Base-by-base conservation (phyloP, 164 flowering plant genomes). In the Malania oleifera region DNA sequence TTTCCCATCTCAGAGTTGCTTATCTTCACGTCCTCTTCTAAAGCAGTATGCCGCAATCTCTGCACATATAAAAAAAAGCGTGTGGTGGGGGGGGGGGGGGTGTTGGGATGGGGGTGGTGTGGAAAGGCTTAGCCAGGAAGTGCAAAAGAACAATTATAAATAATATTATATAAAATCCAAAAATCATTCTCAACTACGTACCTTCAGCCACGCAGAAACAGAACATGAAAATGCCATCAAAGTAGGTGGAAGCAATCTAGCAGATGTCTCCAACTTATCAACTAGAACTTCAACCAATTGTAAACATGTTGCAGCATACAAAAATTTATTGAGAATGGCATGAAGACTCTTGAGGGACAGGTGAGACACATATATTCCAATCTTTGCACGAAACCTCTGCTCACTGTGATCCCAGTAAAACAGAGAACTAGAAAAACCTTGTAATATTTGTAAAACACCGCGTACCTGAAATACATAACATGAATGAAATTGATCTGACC, bases 161-260 rank as follows among this genome's bases (percentile, higher is more conserved):
- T 31, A 31, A 9, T 4, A 31, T 9, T 9, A 31, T 4, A 31
- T 9, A 31, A 31, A 39, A 22, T 41, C 25, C n/a, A 45, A 43
- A 14, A 13, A 53, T 0, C 1, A 31, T 9, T 1, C 22, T 37
- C 35, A 57, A 0, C 35, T 34, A 44, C 69, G 28, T 60, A 92
- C 99, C 82, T 74, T 70, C 34, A 90, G 84, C 89, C 96, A 89
- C n/a, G 73, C 47, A 45, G 87, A 81, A 56, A 77, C 85, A 39
- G 86, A 74, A 56, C 64, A 72, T 5, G 75, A 64, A 74, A 90
- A 93, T 24, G 99, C 99, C 72, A 75, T 85, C 64, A 88, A 53
- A 0, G 92, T 90, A 47, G 98, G 95, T 40, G 82, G 73, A 61
- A 80, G 73, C 38, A 59, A 60, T 56, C 62, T 55, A 40, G 46